Evolutionary conservation across 768 basidiomycete species (phyloP).

Genomic region (Baorangia bicolor): DNA sequence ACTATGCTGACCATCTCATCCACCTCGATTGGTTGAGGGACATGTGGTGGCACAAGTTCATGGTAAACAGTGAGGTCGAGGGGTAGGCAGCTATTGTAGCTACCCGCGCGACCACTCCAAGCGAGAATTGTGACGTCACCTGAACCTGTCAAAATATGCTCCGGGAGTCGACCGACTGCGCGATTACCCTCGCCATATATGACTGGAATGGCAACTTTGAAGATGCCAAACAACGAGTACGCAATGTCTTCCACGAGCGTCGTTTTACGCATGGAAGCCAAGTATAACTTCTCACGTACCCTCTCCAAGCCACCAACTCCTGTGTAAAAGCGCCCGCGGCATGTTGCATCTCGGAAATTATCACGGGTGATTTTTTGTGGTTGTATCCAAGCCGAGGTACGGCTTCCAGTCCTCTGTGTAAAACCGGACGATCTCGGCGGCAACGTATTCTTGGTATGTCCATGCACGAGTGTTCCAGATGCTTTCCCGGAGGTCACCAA

Average conservation of each 20-base stretch:
- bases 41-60: not conserved
- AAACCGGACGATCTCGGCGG: constrained; percentile 7
- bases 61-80: not conserved
- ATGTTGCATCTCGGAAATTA: constrained; percentile 1
- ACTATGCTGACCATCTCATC: not conserved
- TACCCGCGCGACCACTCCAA: not conserved
- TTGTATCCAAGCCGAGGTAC: constrained; percentile 3
- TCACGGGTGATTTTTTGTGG: constrained; percentile 3
- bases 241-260: constrained; percentile 15
- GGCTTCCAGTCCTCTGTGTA: constrained; percentile 11
- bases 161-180: not conserved
- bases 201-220: constrained; percentile 8
- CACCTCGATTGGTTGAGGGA: not conserved
- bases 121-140: not conserved
- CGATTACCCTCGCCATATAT: constrained; percentile 14
- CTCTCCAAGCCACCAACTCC: not conserved
- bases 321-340: not conserved
- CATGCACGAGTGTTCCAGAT: constrained; percentile 21
- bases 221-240: constrained; percentile 16
- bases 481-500: not conserved
- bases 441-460: constrained; percentile 9
- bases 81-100: constrained; percentile 10
- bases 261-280: constrained; percentile 13
- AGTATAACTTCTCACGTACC: constrained; percentile 3
- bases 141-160: not conserved